Base-by-base conservation (phyloP, 129 eudicot genomes). In the Pulicaria dysenterica region DNA sequence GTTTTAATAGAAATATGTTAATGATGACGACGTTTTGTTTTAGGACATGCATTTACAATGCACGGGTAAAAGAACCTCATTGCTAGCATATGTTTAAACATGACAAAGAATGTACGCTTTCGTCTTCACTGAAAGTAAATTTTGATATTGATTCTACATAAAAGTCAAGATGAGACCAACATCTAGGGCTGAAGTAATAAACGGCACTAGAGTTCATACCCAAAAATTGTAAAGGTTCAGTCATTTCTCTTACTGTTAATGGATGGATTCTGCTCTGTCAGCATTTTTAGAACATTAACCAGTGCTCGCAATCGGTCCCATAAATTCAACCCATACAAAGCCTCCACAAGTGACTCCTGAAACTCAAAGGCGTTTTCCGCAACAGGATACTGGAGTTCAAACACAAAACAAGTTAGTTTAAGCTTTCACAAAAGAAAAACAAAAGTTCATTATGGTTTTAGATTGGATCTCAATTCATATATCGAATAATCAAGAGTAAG, bases 241-340 rank as follows among this genome's bases (percentile, higher is more conserved):
- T 82, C 88, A 16, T 80, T 83, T 78, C 84, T 86, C 81, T 73
- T 84, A 11, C 49, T 70, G 67, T 60, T 79, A 56, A 41, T 67
- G 10, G 86, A 9, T 24, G 83, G 3, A 55, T 82, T 88, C 40
- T 85, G 88, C 34, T 90, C 99, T 0, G 88, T 82, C 15, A 90
- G 85, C 63, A 86, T 80, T 72, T 94, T 94, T 69, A 90, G 15
- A 63, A 94, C 97, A 50, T 83, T 84, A 13, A 84, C 88, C 87
- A 94, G 76, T 5, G 99, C 97, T 64, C 94, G 80, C 68, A 90
- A 60, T 12, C 96, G 97, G 73, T 94, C 99, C 99, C 96, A 88
- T 13, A 90, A 73, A 64, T 90, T 86, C 77, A 94, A 68, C 36
- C 97, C 97, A 39, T 94, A 94, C 40, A 94, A 74, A 31, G 86